phyloP scores from a whole-genome alignment of 106 monocot genomes.

The Hemerocallis citrina region DNA sequence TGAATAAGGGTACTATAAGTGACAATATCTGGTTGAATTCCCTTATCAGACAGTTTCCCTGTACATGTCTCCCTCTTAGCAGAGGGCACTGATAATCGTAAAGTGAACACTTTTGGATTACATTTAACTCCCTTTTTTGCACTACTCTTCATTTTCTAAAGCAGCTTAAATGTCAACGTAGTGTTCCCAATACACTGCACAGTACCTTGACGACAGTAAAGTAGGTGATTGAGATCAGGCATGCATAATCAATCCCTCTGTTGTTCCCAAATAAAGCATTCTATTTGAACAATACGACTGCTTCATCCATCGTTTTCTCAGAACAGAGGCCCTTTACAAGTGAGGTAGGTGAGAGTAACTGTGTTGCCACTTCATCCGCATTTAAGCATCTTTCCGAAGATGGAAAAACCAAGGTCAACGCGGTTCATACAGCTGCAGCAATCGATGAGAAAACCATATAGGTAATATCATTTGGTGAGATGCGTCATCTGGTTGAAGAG shows the following conservation, averaged over 20 bases:
- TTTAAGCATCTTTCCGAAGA: conserved; percentile 12
- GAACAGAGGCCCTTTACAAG: conserved; percentile 34
- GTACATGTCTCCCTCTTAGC: conserved; percentile 9
- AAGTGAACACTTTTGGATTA: background rate
- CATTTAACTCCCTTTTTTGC: no score
- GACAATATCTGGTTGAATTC: conserved; percentile 17
- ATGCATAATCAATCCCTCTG: no score
- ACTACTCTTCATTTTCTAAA: no score
- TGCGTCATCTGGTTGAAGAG: conserved; percentile 9
- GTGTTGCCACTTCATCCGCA: conserved; percentile 18
- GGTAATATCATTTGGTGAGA: conserved; percentile 5
- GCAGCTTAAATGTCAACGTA: no score
- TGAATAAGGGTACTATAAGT: conserved; percentile 29
- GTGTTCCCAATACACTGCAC: background rate
- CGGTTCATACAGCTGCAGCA: conserved; percentile 7
- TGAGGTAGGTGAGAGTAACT: conserved; percentile 19
- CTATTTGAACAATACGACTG: conserved; percentile 8
- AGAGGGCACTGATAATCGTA: conserved; percentile 29
- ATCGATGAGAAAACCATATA: conserved; percentile 7
- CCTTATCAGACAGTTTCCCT: conserved; percentile 23
- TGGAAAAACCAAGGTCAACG: conserved; percentile 9
- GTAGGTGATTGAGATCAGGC: conserved; percentile 3
- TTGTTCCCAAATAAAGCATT: conserved; percentile 9
- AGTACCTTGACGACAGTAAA: conserved; percentile 25
- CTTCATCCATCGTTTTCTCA: conserved; percentile 14